Evolutionary conservation across 2,329 filamentous ascomycete species (phyloP).

Genomic region (Phaeosphaeria sp.): DNA sequence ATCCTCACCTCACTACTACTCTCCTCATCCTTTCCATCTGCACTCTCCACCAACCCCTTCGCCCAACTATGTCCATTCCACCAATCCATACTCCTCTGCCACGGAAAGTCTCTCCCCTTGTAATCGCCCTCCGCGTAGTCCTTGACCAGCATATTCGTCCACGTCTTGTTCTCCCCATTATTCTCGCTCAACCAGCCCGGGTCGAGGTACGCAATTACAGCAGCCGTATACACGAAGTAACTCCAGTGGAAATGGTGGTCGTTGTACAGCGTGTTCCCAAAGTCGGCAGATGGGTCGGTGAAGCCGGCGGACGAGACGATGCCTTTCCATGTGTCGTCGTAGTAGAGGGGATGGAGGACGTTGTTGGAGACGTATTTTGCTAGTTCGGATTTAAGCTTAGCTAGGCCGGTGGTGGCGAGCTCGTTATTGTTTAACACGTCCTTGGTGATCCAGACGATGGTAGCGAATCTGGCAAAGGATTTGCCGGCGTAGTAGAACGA

Average conservation of each 20-base stretch:
- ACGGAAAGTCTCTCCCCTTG: slow-evolving; percentile 69
- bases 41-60: slow-evolving; percentile 73
- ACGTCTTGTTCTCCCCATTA: slow-evolving; percentile 70
- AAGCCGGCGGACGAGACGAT: slow-evolving; percentile 81
- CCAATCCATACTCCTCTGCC: slow-evolving; percentile 88
- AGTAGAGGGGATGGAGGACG: slow-evolving; percentile 59
- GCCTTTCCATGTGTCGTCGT: slow-evolving; percentile 75
- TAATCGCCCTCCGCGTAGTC: slow-evolving; percentile 85
- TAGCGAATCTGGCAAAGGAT: slow-evolving; percentile 50
- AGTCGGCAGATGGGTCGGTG: slow-evolving; percentile 75
- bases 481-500: slow-evolving; percentile 95
- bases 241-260: slow-evolving; percentile 73
- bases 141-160: slow-evolving; percentile 82
- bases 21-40: slow-evolving; percentile 84
- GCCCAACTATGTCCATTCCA: slow-evolving; percentile 96
- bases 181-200: slow-evolving; percentile 68
- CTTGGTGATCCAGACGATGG: slow-evolving; percentile 55
- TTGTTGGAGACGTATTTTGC: slow-evolving; percentile 55
- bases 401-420: slow-evolving; percentile 57
- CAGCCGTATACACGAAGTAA: slow-evolving; percentile 87
- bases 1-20: slow-evolving; percentile 60
- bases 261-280: slow-evolving; percentile 84
- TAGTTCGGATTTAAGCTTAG: slow-evolving; percentile 57
- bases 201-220: slow-evolving; percentile 82
- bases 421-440: slow-evolving; percentile 65